Percentiles rank a stretch among this genome's conserved stretches.
Conservation (phyloP, 2,329 filamentous ascomycete species). For the Neonectria punicea region DNA sequence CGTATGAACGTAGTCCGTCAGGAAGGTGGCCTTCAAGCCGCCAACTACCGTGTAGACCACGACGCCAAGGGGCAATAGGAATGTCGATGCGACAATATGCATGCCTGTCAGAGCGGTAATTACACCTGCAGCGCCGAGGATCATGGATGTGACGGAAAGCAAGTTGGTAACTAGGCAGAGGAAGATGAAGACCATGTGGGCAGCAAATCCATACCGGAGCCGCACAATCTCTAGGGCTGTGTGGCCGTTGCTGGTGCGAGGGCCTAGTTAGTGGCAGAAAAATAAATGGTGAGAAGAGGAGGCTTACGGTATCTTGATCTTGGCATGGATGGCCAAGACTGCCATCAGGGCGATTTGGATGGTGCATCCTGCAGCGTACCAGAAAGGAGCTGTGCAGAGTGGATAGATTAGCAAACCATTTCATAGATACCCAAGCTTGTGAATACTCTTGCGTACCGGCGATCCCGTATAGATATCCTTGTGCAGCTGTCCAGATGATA, state of each 20-base stretch:
- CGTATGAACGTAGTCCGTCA: conserved; percentile 84
- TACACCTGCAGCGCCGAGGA: conserved; percentile 21
- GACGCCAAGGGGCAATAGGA: conserved; percentile 27
- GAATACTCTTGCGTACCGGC: background rate
- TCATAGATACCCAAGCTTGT: no score
- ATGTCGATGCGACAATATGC: conserved; percentile 22
- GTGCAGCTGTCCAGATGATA: conserved; percentile 23
- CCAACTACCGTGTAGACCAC: conserved; percentile 77
- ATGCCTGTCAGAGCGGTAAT: conserved; percentile 22
- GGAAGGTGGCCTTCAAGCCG: conserved; percentile 83
- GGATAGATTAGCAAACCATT: background rate
- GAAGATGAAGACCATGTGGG: conserved; percentile 23
- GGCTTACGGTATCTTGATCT: conserved; percentile 22
- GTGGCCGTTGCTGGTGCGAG: conserved; percentile 9
- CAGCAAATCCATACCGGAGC: conserved; percentile 17
- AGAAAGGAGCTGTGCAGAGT: conserved; percentile 11
- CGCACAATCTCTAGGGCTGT: conserved; percentile 20
- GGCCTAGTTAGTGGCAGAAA: background rate
- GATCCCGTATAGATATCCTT: conserved; percentile 20
- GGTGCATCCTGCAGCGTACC: conserved; percentile 23
- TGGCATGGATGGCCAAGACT: conserved; percentile 23
- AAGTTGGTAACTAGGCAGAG: conserved; percentile 21
- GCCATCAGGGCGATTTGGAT: conserved; percentile 25
- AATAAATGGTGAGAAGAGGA: no score
- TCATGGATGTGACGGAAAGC: conserved; percentile 18